These are phyloP conservation scores for Jimgerdemannia flammicorona DNA, from an alignment of 192 early-diverging fungal genomes.

Conservation along the genomic window DNA sequence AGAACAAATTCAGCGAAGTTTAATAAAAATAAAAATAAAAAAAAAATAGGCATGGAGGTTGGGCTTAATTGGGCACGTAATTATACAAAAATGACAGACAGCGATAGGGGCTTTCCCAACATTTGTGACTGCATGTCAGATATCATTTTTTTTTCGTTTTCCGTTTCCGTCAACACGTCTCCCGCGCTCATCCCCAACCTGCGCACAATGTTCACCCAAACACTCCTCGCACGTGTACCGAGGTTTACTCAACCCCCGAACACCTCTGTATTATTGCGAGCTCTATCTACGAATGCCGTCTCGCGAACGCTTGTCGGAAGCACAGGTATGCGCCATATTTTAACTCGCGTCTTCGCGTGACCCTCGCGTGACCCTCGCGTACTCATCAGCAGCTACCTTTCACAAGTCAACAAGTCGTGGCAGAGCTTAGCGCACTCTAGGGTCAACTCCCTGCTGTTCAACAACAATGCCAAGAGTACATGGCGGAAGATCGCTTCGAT, in stretches of 20 bases:
- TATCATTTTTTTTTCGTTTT: too few species aligned
- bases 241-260: neutral
- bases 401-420: neutral
- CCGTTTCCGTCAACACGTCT: too few species aligned
- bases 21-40: too few species aligned
- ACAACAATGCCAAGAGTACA: neutral
- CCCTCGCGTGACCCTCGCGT: neutral
- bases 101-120: too few species aligned
- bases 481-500: neutral
- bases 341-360: neutral
- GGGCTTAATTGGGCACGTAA: too few species aligned
- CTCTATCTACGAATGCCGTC: neutral
- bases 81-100: too few species aligned
- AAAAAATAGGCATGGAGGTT: too few species aligned
- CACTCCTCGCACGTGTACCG: neutral
- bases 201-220: neutral
- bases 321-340: neutral
- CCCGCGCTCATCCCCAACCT: too few species aligned
- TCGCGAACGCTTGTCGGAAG: neutral
- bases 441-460: neutral
- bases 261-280: neutral
- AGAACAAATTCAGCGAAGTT: too few species aligned
- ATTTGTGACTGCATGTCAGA: too few species aligned
- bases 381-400: neutral
- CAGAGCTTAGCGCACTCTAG: neutral